Conservation (phyloP, 805 yeast species). For the Lachancea kluyveri region DNA sequence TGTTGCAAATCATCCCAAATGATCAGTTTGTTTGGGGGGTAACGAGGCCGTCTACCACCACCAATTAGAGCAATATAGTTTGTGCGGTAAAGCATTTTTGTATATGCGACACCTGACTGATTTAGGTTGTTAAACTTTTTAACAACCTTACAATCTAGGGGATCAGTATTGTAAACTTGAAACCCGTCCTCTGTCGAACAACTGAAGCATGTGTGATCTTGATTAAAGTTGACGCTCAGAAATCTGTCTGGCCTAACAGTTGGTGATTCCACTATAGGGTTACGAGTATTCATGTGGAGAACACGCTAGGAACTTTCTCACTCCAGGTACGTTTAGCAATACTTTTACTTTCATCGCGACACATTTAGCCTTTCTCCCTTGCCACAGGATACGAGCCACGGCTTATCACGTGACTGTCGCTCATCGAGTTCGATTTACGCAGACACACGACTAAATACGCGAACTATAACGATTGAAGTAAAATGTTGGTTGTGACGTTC, state of each 20-base stretch:
- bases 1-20: conserved; percentile 91
- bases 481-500: too few species aligned
- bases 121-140: conserved; percentile 14
- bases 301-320: too few species aligned
- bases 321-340: too few species aligned
- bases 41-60: conserved; percentile 77
- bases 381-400: too few species aligned
- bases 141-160: conserved; percentile 39
- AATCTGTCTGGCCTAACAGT: conserved; percentile 2
- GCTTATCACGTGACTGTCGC: too few species aligned
- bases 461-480: too few species aligned
- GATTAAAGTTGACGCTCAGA: conserved; percentile 49
- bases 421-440: too few species aligned
- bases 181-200: conserved; percentile 78
- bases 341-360: too few species aligned
- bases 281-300: conserved; percentile 6
- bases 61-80: conserved; percentile 88
- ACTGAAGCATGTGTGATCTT: conserved; percentile 87
- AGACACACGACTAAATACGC: too few species aligned
- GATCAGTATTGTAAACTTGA: conserved; percentile 79
- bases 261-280: conserved; percentile 5
- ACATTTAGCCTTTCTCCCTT: too few species aligned
- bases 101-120: conserved; percentile 71
- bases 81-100: conserved; percentile 82
- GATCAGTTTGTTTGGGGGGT: conserved; percentile 70